Evolutionary conservation across 352 stramenopile species (phyloP).

Genomic region (Pythium inflatum): DNA sequence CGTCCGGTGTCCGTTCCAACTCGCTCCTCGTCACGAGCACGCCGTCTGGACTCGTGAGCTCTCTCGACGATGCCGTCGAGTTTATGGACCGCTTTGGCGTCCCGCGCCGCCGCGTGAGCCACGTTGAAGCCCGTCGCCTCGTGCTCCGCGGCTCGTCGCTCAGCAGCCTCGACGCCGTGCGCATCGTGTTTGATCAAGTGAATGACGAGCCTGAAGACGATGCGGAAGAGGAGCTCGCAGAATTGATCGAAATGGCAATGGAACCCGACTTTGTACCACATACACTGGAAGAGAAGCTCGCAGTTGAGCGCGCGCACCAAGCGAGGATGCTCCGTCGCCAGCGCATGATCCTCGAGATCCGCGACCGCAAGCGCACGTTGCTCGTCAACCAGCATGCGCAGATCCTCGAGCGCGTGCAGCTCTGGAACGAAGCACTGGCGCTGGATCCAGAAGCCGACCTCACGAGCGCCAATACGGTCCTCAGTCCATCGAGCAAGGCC

Average conservation of each 20-base stretch:
- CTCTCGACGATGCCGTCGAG: constrained; percentile 43
- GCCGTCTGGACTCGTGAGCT: constrained; percentile 8
- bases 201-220: background rate
- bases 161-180: constrained; percentile 28
- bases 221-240: background rate
- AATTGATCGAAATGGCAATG: no score
- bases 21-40: background rate
- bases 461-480: constrained; percentile 31
- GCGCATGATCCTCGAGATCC: constrained; percentile 29
- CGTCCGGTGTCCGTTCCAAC: constrained; percentile 5
- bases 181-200: background rate
- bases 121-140: constrained; percentile 36
- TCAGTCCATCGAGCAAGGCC: constrained; percentile 36
- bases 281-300: constrained; percentile 12
- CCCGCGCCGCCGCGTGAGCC: constrained; percentile 38
- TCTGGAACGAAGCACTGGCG: constrained; percentile 40
- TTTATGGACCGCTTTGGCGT: constrained; percentile 54
- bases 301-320: constrained; percentile 10
- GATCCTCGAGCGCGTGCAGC: constrained; percentile 33
- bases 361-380: constrained; percentile 35
- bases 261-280: no score
- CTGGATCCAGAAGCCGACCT: constrained; percentile 40
- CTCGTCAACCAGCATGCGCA: constrained; percentile 27
- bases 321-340: constrained; percentile 32
- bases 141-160: constrained; percentile 36